Evolutionary conservation across 441 rosid genomes (phyloP), one percentile per base, ranked within the genome.

Genomic region (Gossypium schwendimanii): DNA sequence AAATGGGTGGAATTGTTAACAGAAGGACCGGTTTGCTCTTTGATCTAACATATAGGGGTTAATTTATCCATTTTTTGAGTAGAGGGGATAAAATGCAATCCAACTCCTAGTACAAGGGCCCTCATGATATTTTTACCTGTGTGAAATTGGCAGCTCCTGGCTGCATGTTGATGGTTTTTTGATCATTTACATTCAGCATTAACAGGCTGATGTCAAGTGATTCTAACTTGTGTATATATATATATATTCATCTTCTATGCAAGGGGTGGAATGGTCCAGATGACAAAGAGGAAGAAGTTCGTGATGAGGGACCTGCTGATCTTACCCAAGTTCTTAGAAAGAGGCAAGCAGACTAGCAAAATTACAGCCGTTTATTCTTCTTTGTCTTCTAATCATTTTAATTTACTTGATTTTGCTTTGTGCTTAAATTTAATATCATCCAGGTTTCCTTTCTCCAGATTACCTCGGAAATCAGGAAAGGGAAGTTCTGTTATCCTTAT

Each of bases 391-490:
- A 10, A 57, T 57, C 2, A 64, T 59, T 36, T 61, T 45, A 67
- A 74, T 21, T 18, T 55, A 63, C 31, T 18, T 23, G 54, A 60
- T 28, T 59, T 66, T 63, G 10, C 26, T 57, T 15, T 62, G 57
- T 52, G 60, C 18, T 17, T 69, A 24, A 69, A 24, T 18, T 71
- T 76, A 59, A 49, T 55, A 57, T 61, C 39, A 33, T 67, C 67
- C 69, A 75, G 74, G 79, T 54, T 68, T 77, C 65, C 75, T 41
- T 74, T 76, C 76, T 81, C 66, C 33, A 82, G 88, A 76, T 83
- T 82, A 15, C 83, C 84, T 11, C 75, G 80, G 74, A 89, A 87
- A 80, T 55, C 78, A 44, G 81, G 81, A 63, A 89, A 74, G 23
- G 80, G 79, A 71, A 68, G 78, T 8, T 77, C 90, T 6, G 84